Evolutionary conservation across 441 rosid genomes (phyloP), one percentile per base, ranked within the genome.

Genomic region (Pelargonium cotyledonis): DNA sequence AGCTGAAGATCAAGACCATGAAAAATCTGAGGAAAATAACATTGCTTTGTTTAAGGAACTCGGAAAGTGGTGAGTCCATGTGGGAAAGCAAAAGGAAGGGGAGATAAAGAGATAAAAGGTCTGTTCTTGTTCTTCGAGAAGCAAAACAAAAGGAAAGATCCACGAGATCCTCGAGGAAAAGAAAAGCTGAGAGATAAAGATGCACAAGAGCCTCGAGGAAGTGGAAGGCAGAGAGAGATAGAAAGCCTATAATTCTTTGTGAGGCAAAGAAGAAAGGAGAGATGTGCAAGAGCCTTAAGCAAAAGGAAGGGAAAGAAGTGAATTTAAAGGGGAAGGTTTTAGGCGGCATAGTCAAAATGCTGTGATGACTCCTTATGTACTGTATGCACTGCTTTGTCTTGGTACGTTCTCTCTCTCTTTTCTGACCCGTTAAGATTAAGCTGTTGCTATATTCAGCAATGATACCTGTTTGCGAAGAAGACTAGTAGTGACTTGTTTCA

Each of bases 1-100:
- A 88, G 79, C 77, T 84, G n/a, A 93, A 77, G 67, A 90, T 77
- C 70, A 93, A 71, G 77, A 88, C 73, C 75, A 81, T 63, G 77
- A 89, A 82, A 78, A 83, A 80, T 82, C 83, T 85, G 61, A 80
- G 26, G 65, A 84, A 74, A 73, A 85, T 62, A 84, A 84, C 79
- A 77, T 81, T 81, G 23, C 76, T 85, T 72, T 55, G 61, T 55
- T 76, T 82, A 68, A 73, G 61, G 23, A 55, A 55, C 23, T 6
- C 23, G 5, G 23, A 16, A 16, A 55, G 61, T 55, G 23, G 61
- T 73, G 70, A 78, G 80, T 71, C 71, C 65, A 14, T 40, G 43
- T 65, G 68, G 23, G 65, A 68, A 16, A 78, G 44, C 60, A 55
- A 55, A 16, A 55, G 61, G 16, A 55, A 55, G 21, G 61, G 16